Evolutionary conservation across 2,329 filamentous ascomycete species (phyloP), one percentile per base, ranked within the genome.

Genomic region (Penicillium digitatum): DNA sequence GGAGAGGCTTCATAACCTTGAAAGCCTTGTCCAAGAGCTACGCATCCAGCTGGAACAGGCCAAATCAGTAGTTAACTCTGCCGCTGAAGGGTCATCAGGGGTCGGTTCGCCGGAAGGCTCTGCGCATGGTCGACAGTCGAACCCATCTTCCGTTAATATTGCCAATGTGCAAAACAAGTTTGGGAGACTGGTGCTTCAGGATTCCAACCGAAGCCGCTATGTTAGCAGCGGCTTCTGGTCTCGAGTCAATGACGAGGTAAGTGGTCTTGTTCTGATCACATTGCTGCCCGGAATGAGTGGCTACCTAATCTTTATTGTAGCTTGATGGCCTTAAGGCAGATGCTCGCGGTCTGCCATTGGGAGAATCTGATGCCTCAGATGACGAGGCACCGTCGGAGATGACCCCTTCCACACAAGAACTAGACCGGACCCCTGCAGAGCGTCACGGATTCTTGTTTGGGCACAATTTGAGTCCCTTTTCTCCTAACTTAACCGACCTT

Each of bases 151-250:
- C 10, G 29, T 50, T 26, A 43, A 52, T 38, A 37, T 54, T 9
- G 43, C 48, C 10, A 54, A 49, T 48, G 57, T 78, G 9, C 73
- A 76, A 26, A 72, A 72, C 18, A 69, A 76, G 12, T 79, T 82
- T 55, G 80, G 80, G 2, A 71, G 79, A 44, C 61, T 82, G 37
- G 76, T 82, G 3, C 62, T 81, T 2, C 69, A 75, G 27, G 78
- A 81, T 61, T 60, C 68, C 8, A 75, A 64, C 6, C 69, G 66
- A 12, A 78, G 73, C 35, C 75, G 76, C 14, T 83, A 83, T 62
- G 68, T 83, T 11, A 78, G 78, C 53, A 81, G 73, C 57, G 76
- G 77, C 14, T 83, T 83, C 60, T 83, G 81, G 81, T 80, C 80
- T 2, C 75, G 76, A 1, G 74, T 83, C n/a, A 79, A 78, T 49